Conservation (phyloP, 768 basidiomycete genomes). For the Mycena venus region DNA sequence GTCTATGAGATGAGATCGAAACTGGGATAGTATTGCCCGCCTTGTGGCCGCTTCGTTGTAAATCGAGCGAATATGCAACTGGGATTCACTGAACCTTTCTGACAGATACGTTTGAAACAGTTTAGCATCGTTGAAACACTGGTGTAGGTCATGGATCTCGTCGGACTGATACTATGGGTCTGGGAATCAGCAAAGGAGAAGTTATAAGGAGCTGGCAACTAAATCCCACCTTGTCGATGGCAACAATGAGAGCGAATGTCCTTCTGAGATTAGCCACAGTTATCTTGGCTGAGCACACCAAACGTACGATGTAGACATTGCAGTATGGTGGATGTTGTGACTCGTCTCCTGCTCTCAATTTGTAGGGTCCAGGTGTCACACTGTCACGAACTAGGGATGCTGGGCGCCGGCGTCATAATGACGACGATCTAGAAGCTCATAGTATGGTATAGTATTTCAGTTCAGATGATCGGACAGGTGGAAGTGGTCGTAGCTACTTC, state of each 20-base stretch:
- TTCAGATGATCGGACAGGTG: background rate
- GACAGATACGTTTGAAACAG: background rate
- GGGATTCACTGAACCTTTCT: background rate
- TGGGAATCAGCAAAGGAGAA: background rate
- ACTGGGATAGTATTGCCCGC: background rate
- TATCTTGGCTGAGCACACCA: background rate
- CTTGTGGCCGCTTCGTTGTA: background rate
- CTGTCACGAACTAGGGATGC: background rate
- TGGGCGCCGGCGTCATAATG: no score
- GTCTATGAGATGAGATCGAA: background rate
- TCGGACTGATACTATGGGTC: background rate
- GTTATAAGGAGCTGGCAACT: background rate
- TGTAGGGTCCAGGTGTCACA: background rate
- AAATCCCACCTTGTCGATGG: background rate
- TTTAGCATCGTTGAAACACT: background rate
- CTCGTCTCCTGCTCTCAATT: background rate
- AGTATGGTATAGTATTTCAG: background rate
- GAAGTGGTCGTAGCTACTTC: background rate
- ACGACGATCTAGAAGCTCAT: no score
- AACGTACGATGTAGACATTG: background rate
- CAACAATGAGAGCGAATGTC: background rate
- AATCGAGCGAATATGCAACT: background rate
- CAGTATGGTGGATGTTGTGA: background rate
- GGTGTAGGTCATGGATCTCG: background rate
- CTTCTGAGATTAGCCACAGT: background rate